Base-by-base conservation (phyloP, 441 rosid species). In the Aleurites moluccanus region DNA sequence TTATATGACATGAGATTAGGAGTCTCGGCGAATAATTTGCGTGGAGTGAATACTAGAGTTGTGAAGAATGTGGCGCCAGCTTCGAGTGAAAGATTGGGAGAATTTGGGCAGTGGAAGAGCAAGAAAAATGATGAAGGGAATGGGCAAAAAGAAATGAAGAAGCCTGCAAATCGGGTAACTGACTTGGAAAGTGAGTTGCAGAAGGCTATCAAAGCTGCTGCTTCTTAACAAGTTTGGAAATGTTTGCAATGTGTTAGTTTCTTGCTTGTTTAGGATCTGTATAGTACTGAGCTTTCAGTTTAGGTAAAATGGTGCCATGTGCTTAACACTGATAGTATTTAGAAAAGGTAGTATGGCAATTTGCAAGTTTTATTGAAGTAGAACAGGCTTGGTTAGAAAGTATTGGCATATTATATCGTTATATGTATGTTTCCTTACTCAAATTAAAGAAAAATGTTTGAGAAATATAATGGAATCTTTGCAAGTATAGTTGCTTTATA, bases 191-290 rank as follows among this genome's bases (percentile, higher is more conserved):
- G 81, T 73, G 85, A 87, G 80, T 80, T 89, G 80, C 84, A 84
- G 73, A 87, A 75, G 80, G 90, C 89, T 68, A 85, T 86, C 25
- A 87, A 85, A 74, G 85, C 88, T 77, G 86, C 92, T 73, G 78
- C 88, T 33, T 70, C 82, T 65, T 86, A 84, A 80, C 23, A 52
- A 82, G 80, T 86, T 76, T 77, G 47, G 77, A 73, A 64, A 69
- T 77, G 55, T 57, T 61, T 73, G 47, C 76, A 35, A 3, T 53
- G 33, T 55, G 14, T 33, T 21, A 16, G 18, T 55, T 56, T 13
- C 25, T 25, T 23, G 55, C 49, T 66, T 67, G 15, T 35, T 35
- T 64, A 28, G 47, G 21, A 73, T 80, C 52, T 82, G 63, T 77
- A 77, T 75, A 73, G 60, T 63, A 42, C 45, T 10, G 45, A 70